Percentiles rank a stretch among this genome's conserved stretches.
Evolutionary conservation across 768 basidiomycete genomes (phyloP).

Genomic region (Xerocomellus dryophilus): DNA sequence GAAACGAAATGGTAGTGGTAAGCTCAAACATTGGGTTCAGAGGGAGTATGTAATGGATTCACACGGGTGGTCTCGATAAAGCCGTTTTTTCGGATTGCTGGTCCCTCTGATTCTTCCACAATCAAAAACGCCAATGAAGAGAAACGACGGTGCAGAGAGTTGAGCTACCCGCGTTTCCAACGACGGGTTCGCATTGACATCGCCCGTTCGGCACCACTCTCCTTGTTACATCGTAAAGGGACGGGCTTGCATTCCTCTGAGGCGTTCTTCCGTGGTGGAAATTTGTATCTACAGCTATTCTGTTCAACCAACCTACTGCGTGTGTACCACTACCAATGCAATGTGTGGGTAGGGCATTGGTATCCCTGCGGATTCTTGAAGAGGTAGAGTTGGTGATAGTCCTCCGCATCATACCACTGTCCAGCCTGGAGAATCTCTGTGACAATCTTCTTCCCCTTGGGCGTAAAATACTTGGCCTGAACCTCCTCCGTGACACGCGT

Average conservation of each 20-base stretch:
- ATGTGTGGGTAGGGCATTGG: constrained; percentile 83
- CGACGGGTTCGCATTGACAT: constrained; percentile 52
- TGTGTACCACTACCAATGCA: constrained; percentile 62
- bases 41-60: constrained; percentile 24
- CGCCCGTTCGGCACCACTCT: constrained; percentile 60
- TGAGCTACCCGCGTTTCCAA: constrained; percentile 52
- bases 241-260: constrained; percentile 55
- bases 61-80: constrained; percentile 14
- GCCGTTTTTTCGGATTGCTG: not conserved
- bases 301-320: too few species aligned
- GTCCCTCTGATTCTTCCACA: constrained; percentile 42
- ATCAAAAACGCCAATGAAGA: constrained; percentile 52
- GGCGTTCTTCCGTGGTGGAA: constrained; percentile 37
- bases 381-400: constrained; percentile 81
- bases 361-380: constrained; percentile 83
- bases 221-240: constrained; percentile 59
- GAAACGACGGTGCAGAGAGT: constrained; percentile 54
- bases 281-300: not conserved
- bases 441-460: constrained; percentile 68
- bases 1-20: not conserved
- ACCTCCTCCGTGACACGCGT: constrained; percentile 77
- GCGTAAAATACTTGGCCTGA: constrained; percentile 77
- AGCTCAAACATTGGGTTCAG: too few species aligned
- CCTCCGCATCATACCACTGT: constrained; percentile 80
- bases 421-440: constrained; percentile 71